Conservation (phyloP, 2,329 filamentous ascomycete species). For the Blumeriella jaapii region DNA sequence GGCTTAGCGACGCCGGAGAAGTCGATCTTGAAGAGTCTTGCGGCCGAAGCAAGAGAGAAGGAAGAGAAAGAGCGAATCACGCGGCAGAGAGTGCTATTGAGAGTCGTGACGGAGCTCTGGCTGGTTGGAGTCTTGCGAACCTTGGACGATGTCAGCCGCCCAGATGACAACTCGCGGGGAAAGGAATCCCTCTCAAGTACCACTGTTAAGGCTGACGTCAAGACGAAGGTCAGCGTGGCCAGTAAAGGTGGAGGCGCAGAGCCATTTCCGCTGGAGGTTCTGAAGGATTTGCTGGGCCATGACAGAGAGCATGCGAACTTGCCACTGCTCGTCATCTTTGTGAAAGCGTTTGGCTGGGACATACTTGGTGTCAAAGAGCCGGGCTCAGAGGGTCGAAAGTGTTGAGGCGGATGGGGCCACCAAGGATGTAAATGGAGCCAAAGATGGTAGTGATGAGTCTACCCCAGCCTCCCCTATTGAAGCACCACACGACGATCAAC, state of each 20-base stretch:
- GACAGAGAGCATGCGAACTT: slow-evolving; percentile 88
- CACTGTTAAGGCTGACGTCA: slow-evolving; percentile 51
- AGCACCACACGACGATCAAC: slow-evolving; percentile 48
- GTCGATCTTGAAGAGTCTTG: slow-evolving; percentile 63
- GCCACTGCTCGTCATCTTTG: slow-evolving; percentile 84
- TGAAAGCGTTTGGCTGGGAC: slow-evolving; percentile 95
- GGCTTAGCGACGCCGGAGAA: slow-evolving; percentile 88
- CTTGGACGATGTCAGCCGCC: slow-evolving; percentile 52
- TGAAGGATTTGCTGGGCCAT: slow-evolving; percentile 90
- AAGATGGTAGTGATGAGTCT: slow-evolving; percentile 37
- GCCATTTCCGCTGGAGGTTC: slow-evolving; percentile 91
- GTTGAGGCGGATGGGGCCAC: slow-evolving; percentile 71
- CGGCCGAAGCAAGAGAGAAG: slow-evolving; percentile 75
- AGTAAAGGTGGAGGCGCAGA: slow-evolving; percentile 62
- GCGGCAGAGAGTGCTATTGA: slow-evolving; percentile 73
- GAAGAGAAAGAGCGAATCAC: slow-evolving; percentile 90
- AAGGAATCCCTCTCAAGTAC: slow-evolving; percentile 35
- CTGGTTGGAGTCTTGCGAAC: slow-evolving; percentile 80
- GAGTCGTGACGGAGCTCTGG: slow-evolving; percentile 93
- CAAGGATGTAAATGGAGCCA: slow-evolving; percentile 31
- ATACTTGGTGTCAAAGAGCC: slow-evolving; percentile 68
- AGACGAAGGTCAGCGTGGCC: slow-evolving; percentile 39
- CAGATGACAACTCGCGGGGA: slow-evolving; percentile 45
- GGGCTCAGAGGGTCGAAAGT: slow-evolving; percentile 66
- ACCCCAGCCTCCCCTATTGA: slow-evolving; percentile 37